Evolutionary conservation across 768 basidiomycete species (phyloP).

Genomic region (Wakefieldia striispora): DNA sequence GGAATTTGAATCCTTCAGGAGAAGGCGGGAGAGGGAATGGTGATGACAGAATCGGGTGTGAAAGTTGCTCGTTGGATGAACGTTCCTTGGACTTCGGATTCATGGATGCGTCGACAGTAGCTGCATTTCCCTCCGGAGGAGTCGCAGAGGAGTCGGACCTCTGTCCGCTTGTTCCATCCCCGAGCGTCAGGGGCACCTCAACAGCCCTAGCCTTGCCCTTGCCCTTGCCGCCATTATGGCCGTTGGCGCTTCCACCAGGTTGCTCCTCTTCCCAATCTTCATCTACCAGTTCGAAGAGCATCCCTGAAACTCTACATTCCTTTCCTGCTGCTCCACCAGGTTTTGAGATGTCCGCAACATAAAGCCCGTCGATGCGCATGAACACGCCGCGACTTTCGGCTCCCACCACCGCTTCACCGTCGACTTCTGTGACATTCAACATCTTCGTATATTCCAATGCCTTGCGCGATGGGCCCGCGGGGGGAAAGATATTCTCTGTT

Average conservation of each 20-base stretch:
- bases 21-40: slow-evolving; percentile 54
- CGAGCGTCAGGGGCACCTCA: slow-evolving; percentile 15
- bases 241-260: slow-evolving; percentile 27
- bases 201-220: slow-evolving; percentile 34
- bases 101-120: slow-evolving; percentile 12
- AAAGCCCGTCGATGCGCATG: slow-evolving; percentile 65
- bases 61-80: slow-evolving; percentile 32
- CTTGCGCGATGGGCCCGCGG: slow-evolving; percentile 52
- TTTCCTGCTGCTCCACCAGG: slow-evolving; percentile 41
- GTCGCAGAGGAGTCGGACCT: not conserved
- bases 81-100: slow-evolving; percentile 16
- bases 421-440: slow-evolving; percentile 4
- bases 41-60: slow-evolving; percentile 33
- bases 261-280: slow-evolving; percentile 54
- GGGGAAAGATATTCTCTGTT: slow-evolving; percentile 53
- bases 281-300: slow-evolving; percentile 78
- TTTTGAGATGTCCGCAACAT: slow-evolving; percentile 53
- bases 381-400: slow-evolving; percentile 57
- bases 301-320: slow-evolving; percentile 69
- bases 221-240: slow-evolving; percentile 18
- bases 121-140: slow-evolving; percentile 16
- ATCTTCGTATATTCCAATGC: slow-evolving; percentile 28
- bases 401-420: slow-evolving; percentile 16
- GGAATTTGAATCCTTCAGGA: slow-evolving; percentile 68
- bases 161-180: slow-evolving; percentile 6